Evolutionary conservation across 495 filamentous ascomycete genomes (phyloP), one percentile per base, ranked within the genome.

Genomic region (Penicillium robsamsonii): DNA sequence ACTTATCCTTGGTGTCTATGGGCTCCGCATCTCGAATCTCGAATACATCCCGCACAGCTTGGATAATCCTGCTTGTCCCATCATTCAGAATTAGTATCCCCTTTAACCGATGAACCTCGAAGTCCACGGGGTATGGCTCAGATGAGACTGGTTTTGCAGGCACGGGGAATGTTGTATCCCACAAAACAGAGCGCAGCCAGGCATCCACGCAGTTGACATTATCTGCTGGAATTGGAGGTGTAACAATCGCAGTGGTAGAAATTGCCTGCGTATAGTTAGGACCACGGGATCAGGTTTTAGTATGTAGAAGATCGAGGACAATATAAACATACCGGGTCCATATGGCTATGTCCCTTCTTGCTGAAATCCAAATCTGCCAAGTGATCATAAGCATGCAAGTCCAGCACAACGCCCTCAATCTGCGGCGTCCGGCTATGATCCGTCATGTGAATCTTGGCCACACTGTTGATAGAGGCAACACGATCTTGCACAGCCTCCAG

Each of bases 21-120:
- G 77, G 75, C 13, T 66, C 70, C 13, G 76, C 75, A 54, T 96
- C 91, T 31, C 90, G 78, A 17, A 97, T 89, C 65, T 97, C 94
- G 66, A 97, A 98, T 8, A 96, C 78, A 53, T 97, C 93, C 31
- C 93, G 77, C 4, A 98, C 94, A 17, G 92, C 94, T 68, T 98
- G 94, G 5, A 97, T 80, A 59, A 97, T 83, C 65, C 87, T 88
- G 30, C 79, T 78, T 3, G 71, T 70, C 0, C 90, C 91, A 58
- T 87, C 79, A 1, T 75, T 60, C 7, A 88, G 66, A 0, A 76
- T 69, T 5, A 96, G 55, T 18, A 87, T 84, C 9, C 91, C 92
- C 70, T 98, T 98, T 29, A 92, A 62, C 5, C 94, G 82, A 66
- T 98, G 92, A 30, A 98, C 84, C 55, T 95, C 90, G 55, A 79